Evolutionary conservation across 2,329 filamentous ascomycete genomes (phyloP).

Genomic region (Fusarium sp.): DNA sequence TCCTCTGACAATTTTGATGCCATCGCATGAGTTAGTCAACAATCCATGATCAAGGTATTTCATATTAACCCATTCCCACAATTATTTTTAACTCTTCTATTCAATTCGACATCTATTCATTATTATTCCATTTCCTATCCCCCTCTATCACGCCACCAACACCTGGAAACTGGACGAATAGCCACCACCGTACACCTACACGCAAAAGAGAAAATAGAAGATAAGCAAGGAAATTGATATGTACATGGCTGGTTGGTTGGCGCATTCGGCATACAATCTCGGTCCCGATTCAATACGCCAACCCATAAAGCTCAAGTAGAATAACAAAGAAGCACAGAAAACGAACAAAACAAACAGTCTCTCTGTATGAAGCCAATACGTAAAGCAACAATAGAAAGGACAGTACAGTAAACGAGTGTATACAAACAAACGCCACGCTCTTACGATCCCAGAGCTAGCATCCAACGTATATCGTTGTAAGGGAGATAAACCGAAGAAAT

Average conservation of each 20-base stretch:
- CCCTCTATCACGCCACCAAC: background rate
- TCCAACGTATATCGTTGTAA: background rate
- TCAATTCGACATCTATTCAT: background rate
- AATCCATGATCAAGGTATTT: background rate
- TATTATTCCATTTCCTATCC: background rate
- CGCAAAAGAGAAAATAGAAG: background rate
- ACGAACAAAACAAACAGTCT: background rate
- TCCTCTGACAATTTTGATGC: background rate
- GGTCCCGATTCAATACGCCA: background rate
- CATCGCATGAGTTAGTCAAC: background rate
- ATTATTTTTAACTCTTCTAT: background rate
- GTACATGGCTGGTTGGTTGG: background rate
- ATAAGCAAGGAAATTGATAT: background rate
- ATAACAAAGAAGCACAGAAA: background rate
- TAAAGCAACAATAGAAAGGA: background rate
- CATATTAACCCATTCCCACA: background rate
- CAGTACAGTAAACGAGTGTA: background rate
- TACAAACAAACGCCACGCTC: background rate
- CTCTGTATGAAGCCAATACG: too few species aligned
- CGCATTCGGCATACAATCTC: background rate
- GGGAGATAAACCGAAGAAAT: background rate
- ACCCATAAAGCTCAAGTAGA: background rate
- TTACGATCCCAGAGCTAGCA: background rate
- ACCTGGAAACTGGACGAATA: background rate
- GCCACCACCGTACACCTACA: background rate